Evolutionary conservation across 805 yeast genomes (phyloP), one percentile per base, ranked within the genome.

Genomic region (Metschnikowia similis): DNA sequence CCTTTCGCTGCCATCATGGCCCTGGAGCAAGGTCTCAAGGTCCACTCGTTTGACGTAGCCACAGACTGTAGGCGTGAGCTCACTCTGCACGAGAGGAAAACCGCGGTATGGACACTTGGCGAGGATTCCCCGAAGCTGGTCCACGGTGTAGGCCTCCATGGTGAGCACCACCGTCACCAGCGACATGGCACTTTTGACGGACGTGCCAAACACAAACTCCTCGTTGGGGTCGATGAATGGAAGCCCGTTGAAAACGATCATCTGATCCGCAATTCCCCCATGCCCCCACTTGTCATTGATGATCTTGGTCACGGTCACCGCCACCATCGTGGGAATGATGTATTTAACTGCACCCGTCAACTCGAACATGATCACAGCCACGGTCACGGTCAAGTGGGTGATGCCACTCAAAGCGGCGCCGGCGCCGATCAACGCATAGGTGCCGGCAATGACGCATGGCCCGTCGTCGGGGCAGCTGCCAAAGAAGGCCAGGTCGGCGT

Each of bases 351-450:
- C 99, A 31, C 99, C 99, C 0, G 99, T 94, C 48, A 94, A 71
- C 68, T 94, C 98, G 67, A 91, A 88, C 96, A 94, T 90, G 38
- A 95, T 86, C 13, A 94, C 88, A 1, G 91, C 98, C 17, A 92
- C 97, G 0, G 98, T 85, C 8, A 94, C 84, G 0, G 97, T 89
- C 52, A 94, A 72, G 62, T 92, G 91, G 27, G 97, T 94, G 34
- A 94, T 92, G 2, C 99, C 99, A 65, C 95, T 83, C 41, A 94
- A 74, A 0, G 96, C 87, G 3, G 97, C 96, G 0, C 92, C 98
- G 0, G 99, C 97, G 3, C 99, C 99, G 29, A 94, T 71, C 56
- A 92, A 87, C 0, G 99, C 97, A 66, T 92, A 94, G 0, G 97
- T 87, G 0, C 98, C 99, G 0, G 97, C 94, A 9, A 90, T 88